Evolutionary conservation across 768 basidiomycete genomes (phyloP), one percentile per base, ranked within the genome.

Genomic region (Cubamyces lactineus): DNA sequence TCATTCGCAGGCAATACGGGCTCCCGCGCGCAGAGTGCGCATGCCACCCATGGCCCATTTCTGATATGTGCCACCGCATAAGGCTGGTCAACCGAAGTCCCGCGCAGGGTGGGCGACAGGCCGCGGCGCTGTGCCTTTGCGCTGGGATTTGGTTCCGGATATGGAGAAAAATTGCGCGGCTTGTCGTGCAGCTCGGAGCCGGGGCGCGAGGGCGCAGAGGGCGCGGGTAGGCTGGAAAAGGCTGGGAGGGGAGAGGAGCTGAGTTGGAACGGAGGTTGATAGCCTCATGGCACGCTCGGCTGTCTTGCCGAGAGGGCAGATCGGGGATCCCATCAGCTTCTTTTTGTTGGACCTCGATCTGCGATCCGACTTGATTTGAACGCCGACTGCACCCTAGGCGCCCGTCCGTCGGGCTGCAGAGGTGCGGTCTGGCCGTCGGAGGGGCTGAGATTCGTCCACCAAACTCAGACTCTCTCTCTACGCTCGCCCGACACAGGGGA

Each of bases 281-380:
- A 64, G 58, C 63, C 63, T 64, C 63, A 60, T 59, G 63, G 63
- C 49, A 9, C 52, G 52, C n/a, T 38, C 34, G 48, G 49, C 41
- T 51, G 48, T 6, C 42, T 15, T 49, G 57, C 52, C 62, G 62
- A 59, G 57, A 34, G 39, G 39, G 46, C 7, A 40, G 57, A 59
- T 59, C 62, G 40, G 41, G 39, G 62, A 63, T 63, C 38, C 23
- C 57, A 63, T 63, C 63, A 59, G 58, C 54, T 55, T 60, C 63
- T 45, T 64, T 60, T 59, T 64, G 62, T 63, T 63, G 49, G 52
- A 59, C 41, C 48, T 49, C 63, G 63, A 64, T 64, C 63, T 50
- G 42, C 51, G 63, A 59, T 58, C 39, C 53, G 26, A 41, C 26
- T 30, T 50, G 58, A 64, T 64, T 59, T 59, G 57, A 59, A 49